Percentiles rank a stretch among this genome's conserved stretches.
Conservation (phyloP, 2,329 filamentous ascomycete species). For the Scytalidium lignicola region DNA sequence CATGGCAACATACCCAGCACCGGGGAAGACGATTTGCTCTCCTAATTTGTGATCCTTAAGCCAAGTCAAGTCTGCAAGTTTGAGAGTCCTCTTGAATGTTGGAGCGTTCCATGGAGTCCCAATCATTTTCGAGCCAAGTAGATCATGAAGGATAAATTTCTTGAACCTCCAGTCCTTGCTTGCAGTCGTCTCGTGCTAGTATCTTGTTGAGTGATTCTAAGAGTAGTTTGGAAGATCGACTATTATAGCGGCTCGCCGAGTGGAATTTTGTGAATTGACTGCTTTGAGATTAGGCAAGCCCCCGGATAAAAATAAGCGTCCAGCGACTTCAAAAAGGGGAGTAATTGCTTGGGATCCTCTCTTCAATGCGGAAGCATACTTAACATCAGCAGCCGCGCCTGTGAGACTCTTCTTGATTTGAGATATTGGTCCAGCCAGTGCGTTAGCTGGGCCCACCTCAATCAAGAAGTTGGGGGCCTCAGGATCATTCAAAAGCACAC, state of each 20-base stretch:
- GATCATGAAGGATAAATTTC: constrained; percentile 40
- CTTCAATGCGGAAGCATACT: constrained; percentile 33
- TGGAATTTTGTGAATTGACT: constrained; percentile 31
- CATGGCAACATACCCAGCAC: constrained; percentile 14
- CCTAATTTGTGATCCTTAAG: constrained; percentile 46
- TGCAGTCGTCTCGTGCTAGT: constrained; percentile 49
- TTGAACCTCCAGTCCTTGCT: constrained; percentile 40
- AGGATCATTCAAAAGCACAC: constrained; percentile 1
- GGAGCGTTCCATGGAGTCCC: constrained; percentile 16
- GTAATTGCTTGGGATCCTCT: constrained; percentile 41
- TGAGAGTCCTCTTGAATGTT: constrained; percentile 24
- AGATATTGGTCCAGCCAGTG: constrained; percentile 25
- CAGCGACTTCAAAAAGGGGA: constrained; percentile 38
- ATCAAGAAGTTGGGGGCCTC: constrained; percentile 10
- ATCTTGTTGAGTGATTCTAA: constrained; percentile 47
- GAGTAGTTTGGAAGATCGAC: constrained; percentile 45
- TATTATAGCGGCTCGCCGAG: no score
- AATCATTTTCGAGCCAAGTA: constrained; percentile 35
- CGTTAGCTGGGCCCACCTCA: constrained; percentile 31
- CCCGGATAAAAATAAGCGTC: constrained; percentile 6
- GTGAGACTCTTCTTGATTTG: constrained; percentile 25
- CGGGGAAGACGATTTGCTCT: constrained; percentile 44
- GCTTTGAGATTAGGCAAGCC: constrained; percentile 9
- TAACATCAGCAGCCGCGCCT: constrained; percentile 25
- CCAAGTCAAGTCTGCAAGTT: constrained; percentile 42